These are phyloP conservation scores for Zalaria sp. DNA, from an alignment of 2,329 filamentous ascomycete species.

Conservation along the genomic window DNA sequence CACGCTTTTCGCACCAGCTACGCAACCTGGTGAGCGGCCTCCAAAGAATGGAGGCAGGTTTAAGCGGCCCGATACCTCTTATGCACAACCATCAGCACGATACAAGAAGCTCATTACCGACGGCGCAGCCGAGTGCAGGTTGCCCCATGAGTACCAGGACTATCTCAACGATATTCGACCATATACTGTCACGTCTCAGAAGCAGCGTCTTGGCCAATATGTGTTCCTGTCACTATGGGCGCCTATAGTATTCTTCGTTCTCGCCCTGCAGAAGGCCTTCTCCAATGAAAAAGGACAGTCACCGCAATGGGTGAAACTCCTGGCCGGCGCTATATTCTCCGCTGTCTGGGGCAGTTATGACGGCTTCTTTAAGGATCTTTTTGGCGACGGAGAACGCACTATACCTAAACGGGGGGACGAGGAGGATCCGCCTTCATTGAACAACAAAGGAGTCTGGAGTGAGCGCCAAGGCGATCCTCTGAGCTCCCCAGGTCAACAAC, in stretches of 20 bases:
- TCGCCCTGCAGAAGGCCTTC: constrained; percentile 36
- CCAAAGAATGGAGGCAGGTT: constrained; percentile 27
- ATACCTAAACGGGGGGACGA: constrained; percentile 14
- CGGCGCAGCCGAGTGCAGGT: constrained; percentile 65
- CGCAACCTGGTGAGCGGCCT: constrained; percentile 14
- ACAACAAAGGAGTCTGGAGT: neutral
- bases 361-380: constrained; percentile 46
- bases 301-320: constrained; percentile 50
- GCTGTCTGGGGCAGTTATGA: constrained; percentile 54
- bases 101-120: constrained; percentile 70
- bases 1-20: constrained; percentile 60
- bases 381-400: constrained; percentile 76
- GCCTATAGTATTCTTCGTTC: constrained; percentile 41
- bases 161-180: constrained; percentile 57
- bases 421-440: neutral
- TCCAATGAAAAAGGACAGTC: constrained; percentile 52
- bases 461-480: no score
- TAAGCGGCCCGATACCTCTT: constrained; percentile 49
- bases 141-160: constrained; percentile 63
- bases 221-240: constrained; percentile 48
- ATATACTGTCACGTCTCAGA: constrained; percentile 53
- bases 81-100: constrained; percentile 69
- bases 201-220: constrained; percentile 51
- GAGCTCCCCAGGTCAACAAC: no score
- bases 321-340: constrained; percentile 39